A percentile compares a stretch with the other conserved stretches of the same genome.
Evolutionary conservation across 352 stramenopile genomes (phyloP).

Genomic region (Blastocystis sp.): DNA sequence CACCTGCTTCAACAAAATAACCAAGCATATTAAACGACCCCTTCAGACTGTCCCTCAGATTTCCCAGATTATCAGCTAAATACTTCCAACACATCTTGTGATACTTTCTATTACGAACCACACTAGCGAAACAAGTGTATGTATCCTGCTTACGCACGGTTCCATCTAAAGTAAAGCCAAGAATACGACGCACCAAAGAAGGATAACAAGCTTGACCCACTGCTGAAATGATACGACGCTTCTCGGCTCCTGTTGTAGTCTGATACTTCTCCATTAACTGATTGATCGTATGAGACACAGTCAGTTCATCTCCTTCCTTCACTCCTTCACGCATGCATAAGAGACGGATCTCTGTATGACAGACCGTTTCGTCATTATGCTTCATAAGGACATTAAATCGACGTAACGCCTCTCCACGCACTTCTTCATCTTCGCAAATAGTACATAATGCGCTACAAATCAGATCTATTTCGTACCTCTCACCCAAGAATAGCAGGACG

Average conservation of each 20-base stretch:
- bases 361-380: conserved; percentile 3
- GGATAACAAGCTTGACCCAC: conserved; percentile 74
- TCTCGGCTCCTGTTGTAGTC: conserved; percentile 29
- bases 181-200: conserved; percentile 74
- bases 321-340: conserved; percentile 74
- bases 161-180: conserved; percentile 77
- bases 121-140: conserved; percentile 73
- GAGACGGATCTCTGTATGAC: conserved; percentile 24
- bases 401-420: neutral
- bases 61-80: conserved; percentile 76
- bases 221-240: conserved; percentile 70
- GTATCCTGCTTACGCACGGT: conserved; percentile 77
- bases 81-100: conserved; percentile 76
- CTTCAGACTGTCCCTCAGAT: conserved; percentile 70
- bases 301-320: conserved; percentile 75
- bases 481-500: conserved; percentile 26
- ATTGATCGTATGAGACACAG: conserved; percentile 71
- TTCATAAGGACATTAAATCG: conserved; percentile 16
- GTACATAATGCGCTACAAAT: neutral
- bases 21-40: conserved; percentile 62
- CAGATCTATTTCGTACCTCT: neutral
- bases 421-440: neutral
- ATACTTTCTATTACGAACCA: conserved; percentile 72
- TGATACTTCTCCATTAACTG: conserved; percentile 76
- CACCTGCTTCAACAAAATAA: conserved; percentile 55